phyloP scores from a whole-genome alignment of 768 basidiomycete genomes.

The Russula sp. region DNA sequence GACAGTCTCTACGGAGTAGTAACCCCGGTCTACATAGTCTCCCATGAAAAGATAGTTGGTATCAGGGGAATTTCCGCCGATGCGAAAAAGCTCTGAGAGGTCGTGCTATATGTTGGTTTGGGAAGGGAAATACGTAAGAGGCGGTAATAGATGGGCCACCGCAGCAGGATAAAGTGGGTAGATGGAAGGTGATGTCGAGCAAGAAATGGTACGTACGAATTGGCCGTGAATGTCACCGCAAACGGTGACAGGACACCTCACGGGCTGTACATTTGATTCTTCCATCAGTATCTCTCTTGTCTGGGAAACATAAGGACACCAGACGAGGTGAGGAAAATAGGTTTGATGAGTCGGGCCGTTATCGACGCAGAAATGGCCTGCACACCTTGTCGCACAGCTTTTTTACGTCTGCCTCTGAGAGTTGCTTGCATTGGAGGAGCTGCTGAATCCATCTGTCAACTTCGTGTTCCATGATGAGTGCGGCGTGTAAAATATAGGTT shows the following conservation, averaged over 20 bases:
- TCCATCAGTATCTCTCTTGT: conserved; percentile 98
- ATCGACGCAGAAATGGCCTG: conserved; percentile 26
- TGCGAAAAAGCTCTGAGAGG: conserved; percentile 96
- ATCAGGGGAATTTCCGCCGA: conserved; percentile 97
- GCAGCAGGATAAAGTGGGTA: conserved; percentile 3
- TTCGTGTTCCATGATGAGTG: conserved; percentile 49
- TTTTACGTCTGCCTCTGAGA: conserved; percentile 93
- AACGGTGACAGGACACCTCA: conserved; percentile 97
- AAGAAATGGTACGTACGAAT: conserved; percentile 66
- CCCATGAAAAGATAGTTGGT: conserved; percentile 99
- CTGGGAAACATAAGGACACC: conserved; percentile 35
- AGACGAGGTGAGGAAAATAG: conserved; percentile 9
- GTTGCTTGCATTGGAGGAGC: conserved; percentile 94
- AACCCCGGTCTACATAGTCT: conserved; percentile 98
- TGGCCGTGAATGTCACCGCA: conserved; percentile 99
- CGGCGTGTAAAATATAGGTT: conserved; percentile 13
- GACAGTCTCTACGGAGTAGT: conserved; percentile 99
- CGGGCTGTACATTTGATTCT: conserved; percentile 98
- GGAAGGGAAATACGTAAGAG: conserved; percentile 12
- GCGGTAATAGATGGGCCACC: conserved; percentile 15
- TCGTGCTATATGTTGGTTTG: conserved; percentile 65
- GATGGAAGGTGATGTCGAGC: conserved; percentile 21
- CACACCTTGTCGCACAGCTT: conserved; percentile 97
- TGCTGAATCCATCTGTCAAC: conserved; percentile 97
- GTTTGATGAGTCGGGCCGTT: conserved; percentile 24